Evolutionary conservation across 495 filamentous ascomycete genomes (phyloP), one percentile per base, ranked within the genome.

Genomic region (Aspergillus incahuasiensis): DNA sequence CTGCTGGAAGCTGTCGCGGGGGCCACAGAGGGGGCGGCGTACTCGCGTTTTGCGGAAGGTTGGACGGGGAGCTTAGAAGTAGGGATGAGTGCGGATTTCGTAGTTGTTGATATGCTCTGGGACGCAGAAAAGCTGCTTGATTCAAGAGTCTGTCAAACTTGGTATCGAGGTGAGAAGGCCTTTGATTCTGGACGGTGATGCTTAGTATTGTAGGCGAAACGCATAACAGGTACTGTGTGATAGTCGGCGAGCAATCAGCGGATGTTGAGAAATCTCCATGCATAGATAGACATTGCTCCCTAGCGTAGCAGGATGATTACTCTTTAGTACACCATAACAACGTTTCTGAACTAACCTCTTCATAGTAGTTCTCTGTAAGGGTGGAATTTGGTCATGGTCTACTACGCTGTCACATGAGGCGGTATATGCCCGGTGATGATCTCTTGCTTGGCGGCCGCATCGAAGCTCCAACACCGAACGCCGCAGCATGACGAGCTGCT

Each of bases 91-190:
- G 82, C 82, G 1, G 81, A 86, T 53, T 82, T 86, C 57, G 74
- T 77, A n/a, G 70, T 84, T 22, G 71, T 82, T 18, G 76, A 84
- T 42, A 82, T 82, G 74, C 69, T 75, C 22, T 82, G 79, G 76
- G 65, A 74, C n/a, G 63, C 69, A 24, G 75, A 79, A 47, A 72
- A 61, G 53, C 67, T 86, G 56, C 66, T 82, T 42, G 56, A 79
- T 24, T 78, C 77, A 4, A 74, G 48, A 44, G 69, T 83, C 5
- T 50, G 51, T 42, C 72, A 84, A 68, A 86, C 82, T 0, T 86
- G 82, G 82, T 79, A 73, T 53, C 60, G 62, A 13, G 82, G 82
- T 15, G 66, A 51, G 47, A 79, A 72, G 22, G 52, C 52, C 6
- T 61, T 54, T 41, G 49, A 61, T 46, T 13, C 1, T 8, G 39